Evolutionary conservation across 495 filamentous ascomycete species (phyloP), one percentile per base, ranked within the genome.

Genomic region (Neurospora sp.): DNA sequence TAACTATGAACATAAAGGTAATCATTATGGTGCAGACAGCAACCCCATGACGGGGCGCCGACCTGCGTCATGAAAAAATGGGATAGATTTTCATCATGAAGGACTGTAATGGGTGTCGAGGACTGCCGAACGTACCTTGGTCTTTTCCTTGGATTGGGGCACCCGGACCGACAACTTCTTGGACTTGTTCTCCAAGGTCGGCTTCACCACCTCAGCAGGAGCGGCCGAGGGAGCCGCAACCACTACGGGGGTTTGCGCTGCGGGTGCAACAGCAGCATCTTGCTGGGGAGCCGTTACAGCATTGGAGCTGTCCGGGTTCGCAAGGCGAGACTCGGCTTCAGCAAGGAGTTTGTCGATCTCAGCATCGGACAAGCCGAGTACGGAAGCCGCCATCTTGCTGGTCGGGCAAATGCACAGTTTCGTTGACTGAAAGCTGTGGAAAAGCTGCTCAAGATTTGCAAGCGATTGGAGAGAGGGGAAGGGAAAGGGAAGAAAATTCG

Each of bases 1-100:
- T 99, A 99, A 99, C 96, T 99, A 97, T 98, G 93, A 94, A 88
- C 85, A 84, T 82, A 86, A 82, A 80, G 81, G 71, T 59, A 82
- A 91, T 94, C 88, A 94, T 93, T 92, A 75, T 75, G 78, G 77
- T 82, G 78, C 80, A 78, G 73, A 76, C 73, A 72, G 77, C 78
- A 78, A 74, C 78, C 81, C 82, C 80, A 81, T 82, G 73, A 83
- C 83, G 83, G 83, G 79, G 80, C 79, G 75, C 75, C 78, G 69
- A 75, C 76, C 76, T 79, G 84, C 83, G 82, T 86, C 84, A 84
- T 82, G 37, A 53, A 80, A 73, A 73, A 72, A 76, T 79, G 80
- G 80, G 77, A 78, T 79, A 73, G 45, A 38, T 74, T 78, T 81
- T 83, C 80, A 84, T 85, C 82, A 81, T 69, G 14, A 78, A 77